A percentile compares a stretch with the other conserved stretches of the same genome.
phyloP scores from a whole-genome alignment of 1,284 basidiomycete genomes.

The Leccinum olivaceoglutinosum region DNA sequence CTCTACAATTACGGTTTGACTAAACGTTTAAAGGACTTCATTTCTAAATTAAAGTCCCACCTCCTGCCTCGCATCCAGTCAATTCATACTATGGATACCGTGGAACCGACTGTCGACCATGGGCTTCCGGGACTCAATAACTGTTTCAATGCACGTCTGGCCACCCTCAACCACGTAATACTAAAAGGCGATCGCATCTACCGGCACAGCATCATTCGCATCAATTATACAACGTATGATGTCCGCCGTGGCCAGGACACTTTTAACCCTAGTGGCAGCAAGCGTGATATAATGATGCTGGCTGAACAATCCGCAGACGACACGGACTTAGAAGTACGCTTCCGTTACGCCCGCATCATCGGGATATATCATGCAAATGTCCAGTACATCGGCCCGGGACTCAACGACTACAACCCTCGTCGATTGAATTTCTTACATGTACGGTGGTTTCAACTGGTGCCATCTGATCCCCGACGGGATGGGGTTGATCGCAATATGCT shows the following conservation, averaged over 20 bases:
- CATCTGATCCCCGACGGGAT: too few species aligned
- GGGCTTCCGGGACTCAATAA: background rate
- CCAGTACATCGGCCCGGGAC: too few species aligned
- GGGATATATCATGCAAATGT: too few species aligned
- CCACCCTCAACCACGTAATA: background rate
- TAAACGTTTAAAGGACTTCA: background rate
- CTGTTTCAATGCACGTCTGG: background rate
- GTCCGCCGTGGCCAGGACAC: background rate
- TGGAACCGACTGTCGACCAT: background rate
- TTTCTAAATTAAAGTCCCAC: background rate
- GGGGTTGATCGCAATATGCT: too few species aligned
- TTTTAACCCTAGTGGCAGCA: background rate
- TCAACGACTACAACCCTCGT: too few species aligned
- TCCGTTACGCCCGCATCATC: too few species aligned
- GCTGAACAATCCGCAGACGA: too few species aligned
- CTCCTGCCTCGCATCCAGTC: background rate
- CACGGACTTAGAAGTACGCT: too few species aligned
- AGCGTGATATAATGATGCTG: too few species aligned
- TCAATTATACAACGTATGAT: background rate
- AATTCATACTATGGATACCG: background rate
- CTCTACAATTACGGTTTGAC: background rate
- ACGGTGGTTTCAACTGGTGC: too few species aligned
- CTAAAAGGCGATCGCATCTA: background rate
- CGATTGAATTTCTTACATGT: too few species aligned
- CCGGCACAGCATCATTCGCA: background rate